Evolutionary conservation across 2,329 filamentous ascomycete species (phyloP), one percentile per base, ranked within the genome.

Genomic region (Fonsecaea monophora): DNA sequence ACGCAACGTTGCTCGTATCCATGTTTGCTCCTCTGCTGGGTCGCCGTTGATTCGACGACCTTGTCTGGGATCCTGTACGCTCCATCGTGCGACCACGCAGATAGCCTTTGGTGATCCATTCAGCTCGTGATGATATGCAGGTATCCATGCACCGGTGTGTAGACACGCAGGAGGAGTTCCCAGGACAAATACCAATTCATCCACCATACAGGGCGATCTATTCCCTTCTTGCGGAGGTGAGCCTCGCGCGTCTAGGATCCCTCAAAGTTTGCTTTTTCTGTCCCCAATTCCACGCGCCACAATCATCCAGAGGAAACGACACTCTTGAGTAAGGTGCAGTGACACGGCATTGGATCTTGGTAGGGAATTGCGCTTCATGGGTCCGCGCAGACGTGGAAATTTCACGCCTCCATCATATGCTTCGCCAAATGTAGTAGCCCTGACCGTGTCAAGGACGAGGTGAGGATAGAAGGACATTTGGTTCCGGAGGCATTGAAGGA

Each of bases 1-100:
- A 53, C 13, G 59, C 32, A 61, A 42, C 21, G 45, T 50, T 50
- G 45, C 45, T 25, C 45, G 30, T 18, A 30, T 34, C 48, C n/a
- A 53, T 53, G 59, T 61, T 61, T 61, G 59, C 48, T 61, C 34
- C 32, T 15, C 25, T 15, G 30, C 30, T 35, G 59, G 32, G 37
- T 34, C 45, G 34, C 12, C 25, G 10, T 21, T 53, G 32, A 50
- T 53, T 61, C 45, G 59, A 25, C 18, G 15, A 32, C 12, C 48
- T 18, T 61, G 59, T 34, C 15, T 42, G 34, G 59, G 50, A 35
- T 50, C 45, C 50, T 61, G 59, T 61, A 50, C 38, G 59, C 18
- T 61, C 34, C 45, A 15, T 34, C 45, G 25, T 38, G 34, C 12
- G 25, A 42, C 45, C 35, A 40, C 54, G 45, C 59, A 53, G 21